Evolutionary conservation across 1,284 basidiomycete species (phyloP).

Genomic region (Boletus semigastroideus): DNA sequence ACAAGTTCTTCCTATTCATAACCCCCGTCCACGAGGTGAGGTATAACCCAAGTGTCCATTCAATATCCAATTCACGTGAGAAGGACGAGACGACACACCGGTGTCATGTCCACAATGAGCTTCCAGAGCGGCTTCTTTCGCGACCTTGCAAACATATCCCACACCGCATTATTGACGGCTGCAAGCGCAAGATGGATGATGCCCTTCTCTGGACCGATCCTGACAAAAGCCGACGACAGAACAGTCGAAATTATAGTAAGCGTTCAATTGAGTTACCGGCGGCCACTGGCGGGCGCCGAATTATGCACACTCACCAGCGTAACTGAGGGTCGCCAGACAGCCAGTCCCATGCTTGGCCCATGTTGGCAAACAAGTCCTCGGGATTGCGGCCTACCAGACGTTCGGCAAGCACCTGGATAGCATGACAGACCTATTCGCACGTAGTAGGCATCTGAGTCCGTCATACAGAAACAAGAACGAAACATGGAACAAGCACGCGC

Average conservation of each 20-base stretch:
- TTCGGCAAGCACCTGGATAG: constrained; percentile 76
- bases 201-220: constrained; percentile 85
- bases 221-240: constrained; percentile 26
- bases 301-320: constrained; percentile 57
- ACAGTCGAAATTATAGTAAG: too few relatives aligned
- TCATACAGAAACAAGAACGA: background rate
- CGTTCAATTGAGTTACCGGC: too few relatives aligned
- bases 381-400: constrained; percentile 76
- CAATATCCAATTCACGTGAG: constrained; percentile 7
- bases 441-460: background rate
- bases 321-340: constrained; percentile 84
- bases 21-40: constrained; percentile 5
- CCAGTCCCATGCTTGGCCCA: constrained; percentile 80
- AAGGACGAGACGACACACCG: constrained; percentile 43
- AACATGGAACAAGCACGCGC: background rate
- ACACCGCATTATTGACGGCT: constrained; percentile 76
- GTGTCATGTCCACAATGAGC: constrained; percentile 77
- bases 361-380: constrained; percentile 81
- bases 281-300: too few relatives aligned
- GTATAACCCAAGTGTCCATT: background rate
- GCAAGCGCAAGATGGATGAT: constrained; percentile 80
- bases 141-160: constrained; percentile 79
- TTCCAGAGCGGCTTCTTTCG: constrained; percentile 84
- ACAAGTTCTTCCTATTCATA: constrained; percentile 78
- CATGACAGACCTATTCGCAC: constrained; percentile 60